Base-by-base conservation (phyloP, 352 stramenopile species). In the Phytophthora ohioensis region DNA sequence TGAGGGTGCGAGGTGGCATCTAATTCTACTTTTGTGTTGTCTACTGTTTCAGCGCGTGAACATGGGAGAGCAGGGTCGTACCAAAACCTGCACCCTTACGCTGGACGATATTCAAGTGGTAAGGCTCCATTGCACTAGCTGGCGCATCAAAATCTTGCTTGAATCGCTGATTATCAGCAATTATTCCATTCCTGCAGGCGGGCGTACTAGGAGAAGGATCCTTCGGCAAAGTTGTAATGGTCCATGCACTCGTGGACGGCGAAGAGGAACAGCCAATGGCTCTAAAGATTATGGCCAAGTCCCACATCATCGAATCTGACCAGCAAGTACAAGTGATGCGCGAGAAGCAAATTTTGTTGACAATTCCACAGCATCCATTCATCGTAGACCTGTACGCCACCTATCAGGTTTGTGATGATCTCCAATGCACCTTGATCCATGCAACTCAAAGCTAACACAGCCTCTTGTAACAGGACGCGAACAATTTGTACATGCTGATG, bases 211-310 rank as follows among this genome's bases (percentile, higher is more conserved):
- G 97, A 57, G 92, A 98, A 72, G 97, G 97, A 9, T 98, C 97
- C 1, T 99, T 99, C 76, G 97, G 97, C 35, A 97, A 98, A 65
- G 97, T 99, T 3, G 95, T 96, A 69, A 87, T 99, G 46, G 93
- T 98, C 0, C 88, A 87, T 57, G 79, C 85, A 8, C 75, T 79
- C 13, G 51, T 90, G 39, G 76, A 92, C n/a, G 82, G 75, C 10
- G 69, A 86, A 27, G 77, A 78, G 41, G 73, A 91, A 55, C 75
- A 82, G 17, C 81, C 84, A 8, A 91, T 94, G 69, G 94, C 94
- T 41, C 84, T 98, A 43, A 98, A 98, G 71, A 95, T 91, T 64
- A 94, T 98, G 76, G 84, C 90, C 11, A 99, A 99, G 76, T 91
- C 88, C 47, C 82, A 92, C 69, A 98, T 99, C 67, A 94, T 98